These are phyloP conservation scores for Apiotrichum porosum DNA, from an alignment of 1,284 basidiomycete species.

Conservation along the genomic window DNA sequence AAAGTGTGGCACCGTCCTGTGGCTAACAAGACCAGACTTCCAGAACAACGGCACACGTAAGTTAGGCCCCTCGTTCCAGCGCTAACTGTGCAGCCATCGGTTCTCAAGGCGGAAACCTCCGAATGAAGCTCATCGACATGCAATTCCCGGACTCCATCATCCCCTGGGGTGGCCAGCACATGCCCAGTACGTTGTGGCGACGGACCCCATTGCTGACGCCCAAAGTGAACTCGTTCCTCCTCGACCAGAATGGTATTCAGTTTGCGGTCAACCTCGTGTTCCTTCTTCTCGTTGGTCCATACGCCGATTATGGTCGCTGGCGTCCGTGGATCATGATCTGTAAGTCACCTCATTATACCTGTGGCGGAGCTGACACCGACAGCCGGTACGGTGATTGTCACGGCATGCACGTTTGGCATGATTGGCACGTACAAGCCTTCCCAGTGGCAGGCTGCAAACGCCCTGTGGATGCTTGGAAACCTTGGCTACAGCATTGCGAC, in stretches of 20 bases:
- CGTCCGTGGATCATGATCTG: conserved; percentile 17
- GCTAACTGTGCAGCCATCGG: too few relatives aligned
- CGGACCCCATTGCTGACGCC: too few relatives aligned
- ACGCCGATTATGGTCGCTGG: conserved; percentile 21
- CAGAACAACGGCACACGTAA: conserved; percentile 5
- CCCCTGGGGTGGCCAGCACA: conserved; percentile 3
- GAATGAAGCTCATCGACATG: neutral
- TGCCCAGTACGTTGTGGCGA: neutral
- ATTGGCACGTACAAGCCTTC: neutral
- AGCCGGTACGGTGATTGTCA: too few relatives aligned
- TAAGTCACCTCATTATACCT: neutral
- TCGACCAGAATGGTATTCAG: conserved; percentile 12
- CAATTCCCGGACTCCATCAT: neutral
- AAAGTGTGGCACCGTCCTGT: neutral
- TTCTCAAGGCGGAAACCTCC: too few relatives aligned
- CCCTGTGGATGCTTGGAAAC: conserved; percentile 11
- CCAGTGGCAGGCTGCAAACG: conserved; percentile 18
- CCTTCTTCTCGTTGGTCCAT: too few relatives aligned
- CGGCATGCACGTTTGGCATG: too few relatives aligned
- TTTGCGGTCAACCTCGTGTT: too few relatives aligned
- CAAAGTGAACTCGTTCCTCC: conserved; percentile 14
- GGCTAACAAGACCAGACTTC: conserved; percentile 5
- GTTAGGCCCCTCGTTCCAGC: neutral
- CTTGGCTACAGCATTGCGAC: conserved; percentile 7
- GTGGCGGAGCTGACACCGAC: neutral